Evolutionary conservation across 306 rosid species (phyloP).

Genomic region (Cyamopsis tetragonoloba): DNA sequence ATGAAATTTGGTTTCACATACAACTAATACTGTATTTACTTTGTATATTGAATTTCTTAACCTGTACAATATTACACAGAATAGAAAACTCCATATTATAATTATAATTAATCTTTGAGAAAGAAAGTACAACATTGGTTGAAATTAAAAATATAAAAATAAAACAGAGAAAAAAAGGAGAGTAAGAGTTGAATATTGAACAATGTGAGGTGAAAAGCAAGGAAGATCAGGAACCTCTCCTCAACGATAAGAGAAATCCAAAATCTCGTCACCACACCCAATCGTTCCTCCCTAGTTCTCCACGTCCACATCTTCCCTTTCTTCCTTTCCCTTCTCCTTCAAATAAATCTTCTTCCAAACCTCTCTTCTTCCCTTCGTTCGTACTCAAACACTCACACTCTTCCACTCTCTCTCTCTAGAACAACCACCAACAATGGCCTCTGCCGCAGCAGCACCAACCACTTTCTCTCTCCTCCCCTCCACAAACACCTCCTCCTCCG

Average conservation of each 20-base stretch:
- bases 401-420: neutral
- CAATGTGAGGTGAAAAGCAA: constrained; percentile 28
- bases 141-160: too few relatives aligned
- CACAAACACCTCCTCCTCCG: constrained; percentile 39
- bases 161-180: neutral
- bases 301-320: constrained; percentile 57
- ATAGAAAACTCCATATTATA: too few relatives aligned
- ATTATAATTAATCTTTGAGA: too few relatives aligned
- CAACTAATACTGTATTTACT: too few relatives aligned
- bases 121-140: too few relatives aligned
- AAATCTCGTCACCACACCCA: constrained; percentile 42
- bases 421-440: too few relatives aligned
- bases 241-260: constrained; percentile 76
- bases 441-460: constrained; percentile 57
- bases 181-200: neutral
- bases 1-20: too few relatives aligned
- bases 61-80: too few relatives aligned
- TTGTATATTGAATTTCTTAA: too few relatives aligned
- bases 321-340: constrained; percentile 8
- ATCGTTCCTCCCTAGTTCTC: constrained; percentile 40
- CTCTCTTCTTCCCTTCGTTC: neutral
- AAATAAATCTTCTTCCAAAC: neutral
- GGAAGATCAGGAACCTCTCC: constrained; percentile 73
- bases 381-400: neutral
- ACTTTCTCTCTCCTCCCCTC: constrained; percentile 67